phyloP scores from a whole-genome alignment of 805 yeast species.

The Phaffomyces antillensis region DNA sequence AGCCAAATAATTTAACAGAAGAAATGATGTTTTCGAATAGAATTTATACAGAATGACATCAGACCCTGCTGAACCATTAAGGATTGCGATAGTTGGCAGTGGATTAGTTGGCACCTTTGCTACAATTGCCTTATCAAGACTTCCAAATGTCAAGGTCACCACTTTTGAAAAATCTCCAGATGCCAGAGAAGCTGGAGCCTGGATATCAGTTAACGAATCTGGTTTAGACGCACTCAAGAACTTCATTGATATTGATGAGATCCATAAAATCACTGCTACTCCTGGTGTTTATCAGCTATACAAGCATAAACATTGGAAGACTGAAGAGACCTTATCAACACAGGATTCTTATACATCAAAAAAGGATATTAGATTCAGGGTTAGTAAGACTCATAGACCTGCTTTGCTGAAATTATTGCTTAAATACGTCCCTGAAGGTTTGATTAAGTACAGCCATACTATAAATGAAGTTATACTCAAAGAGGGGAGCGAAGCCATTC shows the following conservation, averaged over 20 bases:
- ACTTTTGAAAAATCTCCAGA: neutral
- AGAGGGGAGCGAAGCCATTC: neutral
- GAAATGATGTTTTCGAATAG: too few relatives aligned
- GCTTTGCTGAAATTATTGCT: neutral
- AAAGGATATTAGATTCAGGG: neutral
- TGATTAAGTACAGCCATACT: neutral
- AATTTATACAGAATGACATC: neutral
- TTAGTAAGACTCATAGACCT: neutral
- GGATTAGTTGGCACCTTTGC: slow-evolving; percentile 1
- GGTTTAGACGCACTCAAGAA: neutral
- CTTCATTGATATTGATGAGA: neutral
- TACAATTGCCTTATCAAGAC: neutral
- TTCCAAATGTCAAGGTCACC: neutral
- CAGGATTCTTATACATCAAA: neutral
- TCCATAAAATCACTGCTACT: neutral
- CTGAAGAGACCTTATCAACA: neutral
- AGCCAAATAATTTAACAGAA: too few relatives aligned
- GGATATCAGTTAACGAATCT: neutral
- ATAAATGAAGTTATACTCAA: neutral
- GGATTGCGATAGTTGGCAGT: neutral
- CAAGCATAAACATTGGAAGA: neutral
- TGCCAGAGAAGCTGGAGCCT: neutral
- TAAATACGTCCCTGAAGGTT: neutral
- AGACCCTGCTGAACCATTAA: neutral
- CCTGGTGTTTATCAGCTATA: neutral